Evolutionary conservation across 2,329 filamentous ascomycete species (phyloP), one percentile per base, ranked within the genome.

Genomic region (Furcasterigmium furcatum): DNA sequence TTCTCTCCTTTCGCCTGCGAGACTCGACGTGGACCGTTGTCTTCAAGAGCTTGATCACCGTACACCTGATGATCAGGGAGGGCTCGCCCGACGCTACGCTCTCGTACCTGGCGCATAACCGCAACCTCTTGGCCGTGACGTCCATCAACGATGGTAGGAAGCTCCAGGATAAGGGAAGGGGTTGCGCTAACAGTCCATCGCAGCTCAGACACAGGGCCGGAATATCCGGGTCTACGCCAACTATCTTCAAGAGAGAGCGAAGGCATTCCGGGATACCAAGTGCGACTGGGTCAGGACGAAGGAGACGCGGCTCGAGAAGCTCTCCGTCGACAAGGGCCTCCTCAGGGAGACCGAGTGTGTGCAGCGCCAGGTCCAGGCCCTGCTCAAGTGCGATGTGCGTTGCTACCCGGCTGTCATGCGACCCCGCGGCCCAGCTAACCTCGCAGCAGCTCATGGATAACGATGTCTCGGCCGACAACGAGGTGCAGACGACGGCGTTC

Each of bases 11-110:
- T 64, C 84, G 94, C 43, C 71, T 99, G 55, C 86, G 91, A 63
- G 94, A 99, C 66, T 92, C 92, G 55, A 96, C 94, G 76, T 99
- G 94, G 94, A 99, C 94, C n/a, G 91, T 97, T 47, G 92, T 96
- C 53, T 96, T 96, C 84, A 99, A 99, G 74, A 86, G 90, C 58
- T 76, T 99, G 55, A 96, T 97, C 58, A 94, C 95, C 41, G 84
- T 95, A 39, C 94, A 99, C 66, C 74, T 97, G 50, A 97, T 99
- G 94, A 94, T 99, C 63, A 83, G 94, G 55, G 94, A 99, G 71
- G 94, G 94, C 44, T 86, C 91, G 52, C 84, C 86, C 27, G 90
- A 97, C 63, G 87, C 91, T 41, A 96, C 94, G 3, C 75, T 99
- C 54, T 79, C 83, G 50, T 96, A 89, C 59, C 79, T 99, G 27